Base-by-base conservation (phyloP, 768 basidiomycete species). In the Suillus lakei region DNA sequence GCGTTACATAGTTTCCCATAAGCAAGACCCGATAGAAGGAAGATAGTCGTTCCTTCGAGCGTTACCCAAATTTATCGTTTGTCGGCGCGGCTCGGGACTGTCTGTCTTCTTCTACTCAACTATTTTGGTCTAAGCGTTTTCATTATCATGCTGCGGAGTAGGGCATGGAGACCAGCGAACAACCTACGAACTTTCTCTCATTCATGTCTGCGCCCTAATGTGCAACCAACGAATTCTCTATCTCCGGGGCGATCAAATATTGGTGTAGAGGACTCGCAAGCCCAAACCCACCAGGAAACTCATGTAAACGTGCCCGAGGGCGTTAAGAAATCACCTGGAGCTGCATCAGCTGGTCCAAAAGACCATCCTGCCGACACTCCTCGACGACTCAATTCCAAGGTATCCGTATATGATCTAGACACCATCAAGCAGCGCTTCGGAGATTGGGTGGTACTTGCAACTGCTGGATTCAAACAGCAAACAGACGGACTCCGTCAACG, bases 371-470 rank as follows among this genome's bases (percentile, higher is more conserved):
- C 38, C 21, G 39, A 59, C 9, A 41, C 41, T 41, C 28, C 38
- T 59, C 39, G 58, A 28, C 58, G 1, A 39, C 10, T 59, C 58
- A 13, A 59, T 21, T 59, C 26, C 38, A 59, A 28, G 18, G 30
- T 10, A 41, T 59, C 38, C 38, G 53, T 63, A 50, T 59, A 67
- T 23, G 66, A 71, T 63, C n/a, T 76, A 32, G 73, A 79, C 53
- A 72, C 81, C 55, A 64, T 86, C 63, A 79, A 80, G 44, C 70
- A 65, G 38, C 74, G 72, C 60, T 64, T 81, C 64, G 80, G 76
- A 66, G 81, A 84, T 60, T 88, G 86, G 88, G 76, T 86, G 51
- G 68, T 71, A 61, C 64, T 72, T 44, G 70, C 80, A 5, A 69
- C 74, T 21, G 66, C 74, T 26, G 75, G 76, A 32, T 75, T 90